A percentile compares a stretch with the other conserved stretches of the same genome.
Conservation (phyloP, 768 basidiomycete species). For the Suillus luteus region DNA sequence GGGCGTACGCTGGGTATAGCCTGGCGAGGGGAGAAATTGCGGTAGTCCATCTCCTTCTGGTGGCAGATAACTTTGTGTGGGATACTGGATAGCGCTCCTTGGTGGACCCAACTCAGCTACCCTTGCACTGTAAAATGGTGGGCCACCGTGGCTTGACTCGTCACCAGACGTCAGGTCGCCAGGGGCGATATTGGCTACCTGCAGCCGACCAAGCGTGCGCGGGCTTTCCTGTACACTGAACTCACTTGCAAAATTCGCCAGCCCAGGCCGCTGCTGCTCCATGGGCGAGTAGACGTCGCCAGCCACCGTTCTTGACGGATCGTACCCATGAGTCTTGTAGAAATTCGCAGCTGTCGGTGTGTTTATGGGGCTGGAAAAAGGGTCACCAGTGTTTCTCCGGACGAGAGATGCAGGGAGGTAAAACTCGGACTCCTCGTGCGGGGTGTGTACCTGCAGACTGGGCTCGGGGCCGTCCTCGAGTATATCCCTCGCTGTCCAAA, state of each 20-base stretch:
- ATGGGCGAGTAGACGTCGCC: conserved; percentile 21
- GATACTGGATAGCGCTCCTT: conserved; percentile 18
- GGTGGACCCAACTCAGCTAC: conserved; percentile 20
- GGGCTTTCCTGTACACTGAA: conserved; percentile 33
- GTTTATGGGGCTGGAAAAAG: conserved; percentile 21
- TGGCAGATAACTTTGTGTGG: conserved; percentile 24
- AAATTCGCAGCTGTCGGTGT: conserved; percentile 15
- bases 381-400: conserved; percentile 20
- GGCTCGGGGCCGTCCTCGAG: conserved; percentile 14
- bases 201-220: conserved; percentile 45
- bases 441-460: conserved; percentile 8
- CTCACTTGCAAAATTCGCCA: conserved; percentile 31
- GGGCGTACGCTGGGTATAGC: conserved; percentile 14
- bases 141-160: conserved; percentile 16
- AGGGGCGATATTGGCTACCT: conserved; percentile 49
- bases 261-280: conserved; percentile 18
- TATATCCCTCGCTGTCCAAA: conserved; percentile 36
- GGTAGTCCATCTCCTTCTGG: conserved; percentile 33
- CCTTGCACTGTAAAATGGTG: background rate
- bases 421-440: conserved; percentile 21
- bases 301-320: conserved; percentile 20
- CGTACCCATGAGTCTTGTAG: conserved; percentile 11
- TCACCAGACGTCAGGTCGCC: conserved; percentile 44
- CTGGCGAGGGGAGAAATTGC: conserved; percentile 26
- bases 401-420: conserved; percentile 28